Evolutionary conservation across 1,284 basidiomycete genomes (phyloP).

Genomic region (Ganoderma lucidum): DNA sequence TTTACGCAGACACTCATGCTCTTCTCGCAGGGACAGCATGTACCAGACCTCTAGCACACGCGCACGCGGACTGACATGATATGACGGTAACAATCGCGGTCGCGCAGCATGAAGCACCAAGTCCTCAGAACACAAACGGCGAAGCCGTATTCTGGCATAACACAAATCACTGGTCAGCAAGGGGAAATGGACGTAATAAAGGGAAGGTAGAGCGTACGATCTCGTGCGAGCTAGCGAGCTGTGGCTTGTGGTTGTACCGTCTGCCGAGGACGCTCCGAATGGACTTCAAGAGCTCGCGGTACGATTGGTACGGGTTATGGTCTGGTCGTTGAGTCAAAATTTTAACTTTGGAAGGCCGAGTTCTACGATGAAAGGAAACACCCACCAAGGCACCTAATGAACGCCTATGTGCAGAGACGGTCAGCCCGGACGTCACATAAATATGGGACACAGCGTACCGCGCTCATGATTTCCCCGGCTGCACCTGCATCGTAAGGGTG

Average conservation of each 20-base stretch:
- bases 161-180: background rate
- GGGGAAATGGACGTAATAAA: background rate
- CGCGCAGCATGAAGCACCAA: background rate
- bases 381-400: conserved; percentile 65
- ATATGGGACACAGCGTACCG: conserved; percentile 49
- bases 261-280: conserved; percentile 70
- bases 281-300: conserved; percentile 74
- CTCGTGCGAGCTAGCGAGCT: conserved; percentile 75
- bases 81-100: too few species aligned
- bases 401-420: conserved; percentile 57
- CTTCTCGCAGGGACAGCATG: too few species aligned
- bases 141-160: background rate
- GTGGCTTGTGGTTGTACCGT: conserved; percentile 83
- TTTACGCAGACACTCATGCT: too few species aligned
- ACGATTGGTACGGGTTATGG: conserved; percentile 73
- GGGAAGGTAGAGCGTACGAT: conserved; percentile 53
- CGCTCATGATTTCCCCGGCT: conserved; percentile 91
- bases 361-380: conserved; percentile 5
- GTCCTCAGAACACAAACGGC: background rate
- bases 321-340: conserved; percentile 41
- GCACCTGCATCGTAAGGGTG: conserved; percentile 86
- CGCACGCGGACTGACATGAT: too few species aligned
- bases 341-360: too few species aligned
- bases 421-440: background rate
- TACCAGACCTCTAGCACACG: too few species aligned